Base-by-base conservation (phyloP, 78 protist species). In the Dictyostelium brefeldianum region DNA sequence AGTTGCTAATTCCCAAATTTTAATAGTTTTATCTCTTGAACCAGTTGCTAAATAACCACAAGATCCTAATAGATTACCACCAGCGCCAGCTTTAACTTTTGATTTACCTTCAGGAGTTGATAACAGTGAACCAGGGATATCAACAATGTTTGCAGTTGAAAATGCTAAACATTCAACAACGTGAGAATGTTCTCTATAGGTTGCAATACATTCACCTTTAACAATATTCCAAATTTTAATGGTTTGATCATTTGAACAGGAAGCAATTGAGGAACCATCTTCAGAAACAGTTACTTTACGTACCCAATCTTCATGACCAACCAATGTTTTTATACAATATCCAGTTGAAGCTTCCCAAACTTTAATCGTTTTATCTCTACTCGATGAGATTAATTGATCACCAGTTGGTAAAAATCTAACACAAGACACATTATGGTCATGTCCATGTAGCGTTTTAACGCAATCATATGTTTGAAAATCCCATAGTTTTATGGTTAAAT, bases 291-390 rank as follows among this genome's bases (percentile, higher is more conserved):
- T 31, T 5, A 94, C 81, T 36, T 56, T 31, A n/a, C 98, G 73
- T 11, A 97, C 98, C 98, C 97, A 97, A 22, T 97, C 98, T 2
- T 62, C 75, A 75, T 97, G 98, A 11, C 97, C 98, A 6, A 71
- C 31, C 62, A 96, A 51, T 17, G 97, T 97, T 64, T 70, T 81
- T 10, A 65, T 62, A 47, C 97, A 97, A 46, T 96, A 95, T 11
- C 98, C 98, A 7, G 97, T 95, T 14, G 96, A 54, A 1, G 90
- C 77, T 53, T 96, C 97, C 97, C 97, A 97, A 3, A 96, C 48
- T 29, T 85, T 82, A 11, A 97, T 87, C 2, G 97, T 95, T 53
- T 89, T 94, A 70, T 97, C 98, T 56, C 98, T 95, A 11, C 96
- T 90, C 8, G 92, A 80, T 11, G 97, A 90, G 56, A 85, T 83